Evolutionary conservation across 495 filamentous ascomycete genomes (phyloP).

Genomic region (Parathielavia hyrcaniae): DNA sequence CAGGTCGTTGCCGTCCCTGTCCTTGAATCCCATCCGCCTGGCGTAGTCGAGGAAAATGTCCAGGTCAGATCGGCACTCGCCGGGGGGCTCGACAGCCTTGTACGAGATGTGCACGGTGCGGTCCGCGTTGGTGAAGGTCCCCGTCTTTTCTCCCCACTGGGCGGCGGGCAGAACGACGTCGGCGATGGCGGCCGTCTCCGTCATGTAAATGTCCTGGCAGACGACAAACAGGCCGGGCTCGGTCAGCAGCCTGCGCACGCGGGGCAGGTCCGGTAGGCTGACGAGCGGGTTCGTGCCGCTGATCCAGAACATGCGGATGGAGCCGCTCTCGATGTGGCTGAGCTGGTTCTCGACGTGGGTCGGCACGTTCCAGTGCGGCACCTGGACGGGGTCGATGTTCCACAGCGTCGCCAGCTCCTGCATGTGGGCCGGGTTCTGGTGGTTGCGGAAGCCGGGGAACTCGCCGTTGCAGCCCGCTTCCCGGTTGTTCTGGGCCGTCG

Average conservation of each 20-base stretch:
- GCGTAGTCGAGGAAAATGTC: conserved; percentile 1
- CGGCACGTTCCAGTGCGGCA: conserved; percentile 1
- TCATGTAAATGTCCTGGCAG: conserved; percentile 10
- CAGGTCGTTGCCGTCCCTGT: conserved; percentile 8
- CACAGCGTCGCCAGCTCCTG: conserved; percentile 1
- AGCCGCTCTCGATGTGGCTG: conserved; percentile 1
- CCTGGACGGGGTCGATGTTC: conserved; percentile 4
- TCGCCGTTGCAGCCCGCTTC: conserved; percentile 1
- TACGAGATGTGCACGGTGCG: conserved; percentile 6
- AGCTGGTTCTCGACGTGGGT: conserved; percentile 3
- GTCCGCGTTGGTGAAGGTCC: conserved; percentile 5
- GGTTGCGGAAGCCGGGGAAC: conserved; percentile 5
- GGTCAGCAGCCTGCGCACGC: not conserved
- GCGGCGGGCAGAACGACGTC: conserved; percentile 1
- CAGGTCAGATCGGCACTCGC: not conserved
- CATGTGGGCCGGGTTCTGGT: conserved; percentile 2
- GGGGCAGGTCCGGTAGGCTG: not conserved
- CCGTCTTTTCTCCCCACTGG: conserved; percentile 2
- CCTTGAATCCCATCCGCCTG: conserved; percentile 3
- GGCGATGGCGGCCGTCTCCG: not conserved
- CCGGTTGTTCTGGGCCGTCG: not conserved
- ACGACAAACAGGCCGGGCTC: not conserved
- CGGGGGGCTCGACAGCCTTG: not conserved
- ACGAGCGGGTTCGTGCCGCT: conserved; percentile 5
- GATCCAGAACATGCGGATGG: conserved; percentile 6